A percentile compares a stretch with the other conserved stretches of the same genome.
Evolutionary conservation across 495 filamentous ascomycete species (phyloP).

Genomic region (Talaromyces thailandensis): DNA sequence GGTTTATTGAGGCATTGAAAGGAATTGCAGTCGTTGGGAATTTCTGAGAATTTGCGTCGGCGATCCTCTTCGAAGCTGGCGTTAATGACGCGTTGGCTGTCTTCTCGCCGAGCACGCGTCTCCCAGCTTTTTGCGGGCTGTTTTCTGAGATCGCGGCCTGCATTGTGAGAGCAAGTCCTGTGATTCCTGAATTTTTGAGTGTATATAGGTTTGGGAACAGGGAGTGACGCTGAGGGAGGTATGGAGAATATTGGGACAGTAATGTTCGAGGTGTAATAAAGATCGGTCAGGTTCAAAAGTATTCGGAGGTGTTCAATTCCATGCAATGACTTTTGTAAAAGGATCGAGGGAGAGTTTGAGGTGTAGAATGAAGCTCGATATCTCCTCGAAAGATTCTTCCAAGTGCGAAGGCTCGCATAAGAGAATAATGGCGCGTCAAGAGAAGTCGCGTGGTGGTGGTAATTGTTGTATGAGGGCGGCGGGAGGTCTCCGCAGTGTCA

Average conservation of each 20-base stretch:
- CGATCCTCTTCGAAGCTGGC: constrained; percentile 20
- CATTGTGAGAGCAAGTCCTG: constrained; percentile 11
- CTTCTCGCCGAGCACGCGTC: constrained; percentile 37
- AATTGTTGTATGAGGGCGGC: background rate
- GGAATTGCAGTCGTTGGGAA: background rate
- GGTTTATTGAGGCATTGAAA: background rate
- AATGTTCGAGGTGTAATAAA: background rate
- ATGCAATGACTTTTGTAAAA: background rate
- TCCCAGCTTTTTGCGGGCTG: constrained; percentile 34
- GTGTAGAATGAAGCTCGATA: background rate
- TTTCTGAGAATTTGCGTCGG: background rate
- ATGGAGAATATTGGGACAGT: background rate
- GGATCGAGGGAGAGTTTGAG: background rate
- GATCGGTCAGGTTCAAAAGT: background rate
- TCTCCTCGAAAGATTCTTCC: background rate
- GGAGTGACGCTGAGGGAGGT: background rate
- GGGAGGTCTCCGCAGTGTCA: constrained; percentile 2
- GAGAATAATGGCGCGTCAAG: constrained; percentile 2
- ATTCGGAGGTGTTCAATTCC: background rate
- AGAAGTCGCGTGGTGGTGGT: constrained; percentile 4
- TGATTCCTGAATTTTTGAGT: background rate
- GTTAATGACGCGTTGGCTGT: constrained; percentile 39
- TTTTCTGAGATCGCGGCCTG: constrained; percentile 17
- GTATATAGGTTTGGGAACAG: background rate
- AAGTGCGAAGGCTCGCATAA: background rate